Evolutionary conservation across 2,329 filamentous ascomycete genomes (phyloP).

Genomic region (Aspergillus tamarii): DNA sequence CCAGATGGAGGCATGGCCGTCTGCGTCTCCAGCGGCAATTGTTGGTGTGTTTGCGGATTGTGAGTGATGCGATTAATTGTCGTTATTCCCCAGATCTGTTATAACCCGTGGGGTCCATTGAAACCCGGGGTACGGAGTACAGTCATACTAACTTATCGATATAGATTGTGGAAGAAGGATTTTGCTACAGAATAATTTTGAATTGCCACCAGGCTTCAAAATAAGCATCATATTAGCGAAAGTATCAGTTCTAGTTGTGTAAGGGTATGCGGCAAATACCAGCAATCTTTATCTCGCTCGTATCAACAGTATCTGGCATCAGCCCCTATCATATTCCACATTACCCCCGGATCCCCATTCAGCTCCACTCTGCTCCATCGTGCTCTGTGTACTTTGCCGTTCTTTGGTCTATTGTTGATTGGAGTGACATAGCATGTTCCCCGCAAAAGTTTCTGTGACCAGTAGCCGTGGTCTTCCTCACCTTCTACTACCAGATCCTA

Average conservation of each 20-base stretch:
- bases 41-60: not conserved
- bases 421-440: not conserved
- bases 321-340: not conserved
- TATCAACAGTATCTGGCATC: not conserved
- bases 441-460: not conserved
- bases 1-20: not conserved
- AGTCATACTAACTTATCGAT: not conserved
- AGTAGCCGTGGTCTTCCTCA: not conserved
- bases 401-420: not conserved
- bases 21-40: too few species aligned
- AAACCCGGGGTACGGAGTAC: not conserved
- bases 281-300: not conserved
- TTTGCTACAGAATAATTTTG: not conserved
- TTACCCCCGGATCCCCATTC: not conserved
- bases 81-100: not conserved
- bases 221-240: not conserved
- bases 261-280: not conserved
- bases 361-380: not conserved
- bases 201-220: rapidly evolving
- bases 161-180: not conserved
- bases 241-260: not conserved
- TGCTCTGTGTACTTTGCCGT: not conserved
- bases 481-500: not conserved
- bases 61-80: not conserved
- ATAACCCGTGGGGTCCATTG: not conserved